Conservation (phyloP, 768 basidiomycete genomes). For the Leccinum variicolor region DNA sequence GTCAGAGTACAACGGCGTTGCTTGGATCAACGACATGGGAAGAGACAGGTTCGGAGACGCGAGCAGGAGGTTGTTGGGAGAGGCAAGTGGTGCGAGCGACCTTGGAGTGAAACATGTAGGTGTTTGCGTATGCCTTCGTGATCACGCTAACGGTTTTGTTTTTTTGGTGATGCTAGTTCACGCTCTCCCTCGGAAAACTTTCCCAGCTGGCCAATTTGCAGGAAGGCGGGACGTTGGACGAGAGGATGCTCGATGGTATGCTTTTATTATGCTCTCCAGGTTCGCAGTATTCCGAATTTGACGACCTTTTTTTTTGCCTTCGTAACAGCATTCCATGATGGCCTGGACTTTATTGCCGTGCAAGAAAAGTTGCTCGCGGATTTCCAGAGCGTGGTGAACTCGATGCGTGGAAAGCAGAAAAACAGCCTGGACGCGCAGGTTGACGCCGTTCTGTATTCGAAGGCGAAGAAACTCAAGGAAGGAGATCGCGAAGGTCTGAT, state of each 20-base stretch:
- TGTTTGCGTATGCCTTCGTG: not conserved
- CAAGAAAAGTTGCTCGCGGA: constrained; percentile 67
- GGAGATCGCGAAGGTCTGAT: constrained; percentile 50
- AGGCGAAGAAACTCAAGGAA: constrained; percentile 42
- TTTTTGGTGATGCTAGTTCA: constrained; percentile 50
- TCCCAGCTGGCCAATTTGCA: constrained; percentile 63
- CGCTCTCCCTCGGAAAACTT: constrained; percentile 90
- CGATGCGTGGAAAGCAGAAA: constrained; percentile 50
- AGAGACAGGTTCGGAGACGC: constrained; percentile 64
- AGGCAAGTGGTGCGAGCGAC: constrained; percentile 52
- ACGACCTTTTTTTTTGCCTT: not conserved
- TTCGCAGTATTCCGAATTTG: not conserved
- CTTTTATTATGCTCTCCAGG: not conserved
- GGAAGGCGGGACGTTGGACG: constrained; percentile 45
- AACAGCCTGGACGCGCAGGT: constrained; percentile 68
- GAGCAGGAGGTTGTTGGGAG: constrained; percentile 58
- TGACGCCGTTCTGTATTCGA: constrained; percentile 54
- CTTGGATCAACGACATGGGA: constrained; percentile 88
- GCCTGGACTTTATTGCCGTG: constrained; percentile 82
- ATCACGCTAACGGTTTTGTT: constrained; percentile 5
- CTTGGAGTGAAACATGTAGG: constrained; percentile 78
- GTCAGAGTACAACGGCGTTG: constrained; percentile 50
- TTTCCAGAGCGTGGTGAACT: constrained; percentile 48
- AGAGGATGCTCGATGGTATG: constrained; percentile 55
- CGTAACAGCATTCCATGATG: constrained; percentile 75